Percentiles rank a stretch among this genome's conserved stretches.
These are phyloP conservation scores for Apiospora rasikravindrae DNA, from an alignment of 2,329 filamentous ascomycete genomes.

Conservation along the genomic window DNA sequence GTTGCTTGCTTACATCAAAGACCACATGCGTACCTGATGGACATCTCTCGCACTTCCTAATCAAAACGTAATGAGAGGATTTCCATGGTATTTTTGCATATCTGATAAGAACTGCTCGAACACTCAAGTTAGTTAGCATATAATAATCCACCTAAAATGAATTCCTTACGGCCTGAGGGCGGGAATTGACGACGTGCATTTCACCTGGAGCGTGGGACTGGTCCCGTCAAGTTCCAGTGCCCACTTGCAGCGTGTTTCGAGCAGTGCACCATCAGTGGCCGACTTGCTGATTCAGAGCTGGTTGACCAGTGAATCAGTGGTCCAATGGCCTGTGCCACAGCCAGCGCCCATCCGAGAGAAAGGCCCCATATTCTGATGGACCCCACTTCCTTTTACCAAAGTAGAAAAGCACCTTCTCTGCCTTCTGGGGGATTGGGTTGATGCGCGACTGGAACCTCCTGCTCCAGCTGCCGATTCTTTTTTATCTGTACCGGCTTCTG, in stretches of 20 bases:
- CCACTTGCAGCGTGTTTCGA: constrained; percentile 1
- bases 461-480: constrained; percentile 17
- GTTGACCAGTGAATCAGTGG: constrained; percentile 10
- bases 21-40: background rate
- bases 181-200: background rate
- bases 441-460: constrained; percentile 8
- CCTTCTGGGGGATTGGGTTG: constrained; percentile 5
- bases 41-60: background rate
- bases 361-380: background rate
- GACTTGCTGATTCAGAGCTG: constrained; percentile 8
- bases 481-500: constrained; percentile 14
- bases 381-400: constrained; percentile 3
- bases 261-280: background rate
- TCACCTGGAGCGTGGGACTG: background rate
- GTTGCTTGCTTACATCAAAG: background rate
- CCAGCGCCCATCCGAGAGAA: background rate
- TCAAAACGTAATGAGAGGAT: background rate
- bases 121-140: background rate
- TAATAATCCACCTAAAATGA: background rate
- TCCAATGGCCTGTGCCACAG: constrained; percentile 9
- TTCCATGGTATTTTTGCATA: background rate
- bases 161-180: background rate
- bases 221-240: background rate
- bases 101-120: background rate
- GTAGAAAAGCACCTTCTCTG: constrained; percentile 12